Base-by-base conservation (phyloP, 2,329 filamentous ascomycete species). In the Chaetothyriales sp. region DNA sequence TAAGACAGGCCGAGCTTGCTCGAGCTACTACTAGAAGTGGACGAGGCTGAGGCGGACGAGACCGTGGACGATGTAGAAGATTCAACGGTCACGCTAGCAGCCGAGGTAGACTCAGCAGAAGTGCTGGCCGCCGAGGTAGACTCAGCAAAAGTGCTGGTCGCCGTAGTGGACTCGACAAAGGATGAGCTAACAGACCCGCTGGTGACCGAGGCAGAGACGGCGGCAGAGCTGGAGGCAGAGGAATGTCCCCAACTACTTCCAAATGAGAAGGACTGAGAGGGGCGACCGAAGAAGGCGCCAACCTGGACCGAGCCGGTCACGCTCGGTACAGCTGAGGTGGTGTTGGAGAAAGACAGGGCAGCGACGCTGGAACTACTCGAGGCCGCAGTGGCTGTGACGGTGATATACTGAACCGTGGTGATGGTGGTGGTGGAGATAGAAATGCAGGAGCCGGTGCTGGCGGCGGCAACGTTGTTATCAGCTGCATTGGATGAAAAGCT, bases 1-100 rank as follows among this genome's bases (percentile, higher is more conserved):
- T 72, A 74, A 51, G 66, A 66, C 43, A 67, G 58, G 47, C 66
- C 66, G 55, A 47, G 29, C 51, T 52, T 5, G 58, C 58, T 18
- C 46, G 44, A 22, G 25, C 51, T 46, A 18, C 40, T 29, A 9
- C 44, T 44, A 15, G 33, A 28, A 19, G 48, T 40, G 9, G 57
- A 51, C 5, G 57, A 25, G 15, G 52, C 48, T 2, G 55, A 57
- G 47, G 50, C 56, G 5, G 47, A 50, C 1, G 58, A 55, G 8
- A 52, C 43, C 13, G 58, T 13, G 4, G 51, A 20, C 5, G 57
- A 54, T 1, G 46, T 28, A 29, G 54, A 20, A 43, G 56, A 51
- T 18, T 51, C 52, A 46, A 43, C 44, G 33, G 55, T 40, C 19
- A 55, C 47, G n/a, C 54, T 59, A 18, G 57, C 57, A 9, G 57